Percentiles rank a stretch among this genome's conserved stretches.
Evolutionary conservation across 768 basidiomycete genomes (phyloP).

Genomic region (Panaeolus papilionaceus): DNA sequence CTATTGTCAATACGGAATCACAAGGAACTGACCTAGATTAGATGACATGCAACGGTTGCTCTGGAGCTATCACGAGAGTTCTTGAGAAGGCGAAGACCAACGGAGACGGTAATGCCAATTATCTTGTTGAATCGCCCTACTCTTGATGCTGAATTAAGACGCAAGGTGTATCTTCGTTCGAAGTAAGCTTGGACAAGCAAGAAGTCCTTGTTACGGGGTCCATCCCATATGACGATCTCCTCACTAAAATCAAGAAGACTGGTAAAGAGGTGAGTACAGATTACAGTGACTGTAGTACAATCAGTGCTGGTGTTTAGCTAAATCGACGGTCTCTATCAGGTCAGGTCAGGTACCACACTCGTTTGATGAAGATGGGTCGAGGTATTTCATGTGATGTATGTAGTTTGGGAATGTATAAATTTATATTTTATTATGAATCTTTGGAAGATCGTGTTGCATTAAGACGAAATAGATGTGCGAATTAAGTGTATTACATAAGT

Average conservation of each 20-base stretch:
- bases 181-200: constrained; percentile 72
- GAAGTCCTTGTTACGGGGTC: constrained; percentile 72
- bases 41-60: constrained; percentile 92
- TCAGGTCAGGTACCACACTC: constrained; percentile 54
- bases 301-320: not conserved
- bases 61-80: constrained; percentile 79
- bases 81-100: constrained; percentile 69
- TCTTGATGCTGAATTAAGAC: constrained; percentile 11
- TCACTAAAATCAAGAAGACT: constrained; percentile 86
- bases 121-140: not conserved
- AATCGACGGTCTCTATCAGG: constrained; percentile 22
- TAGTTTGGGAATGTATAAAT: not conserved
- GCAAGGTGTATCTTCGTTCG: constrained; percentile 60
- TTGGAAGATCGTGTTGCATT: not conserved
- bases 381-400: not conserved
- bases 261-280: constrained; percentile 78
- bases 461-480: not conserved
- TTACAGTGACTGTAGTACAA: not conserved
- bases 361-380: constrained; percentile 26
- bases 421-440: constrained; percentile 5
- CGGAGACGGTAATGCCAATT: constrained; percentile 29
- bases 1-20: constrained; percentile 8
- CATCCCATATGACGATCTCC: constrained; percentile 66
- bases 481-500: not conserved
- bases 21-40: constrained; percentile 31